A percentile compares a stretch with the other conserved stretches of the same genome.
These are phyloP conservation scores for Podila epigama DNA, from an alignment of 192 early-diverging fungal genomes.

Conservation along the genomic window DNA sequence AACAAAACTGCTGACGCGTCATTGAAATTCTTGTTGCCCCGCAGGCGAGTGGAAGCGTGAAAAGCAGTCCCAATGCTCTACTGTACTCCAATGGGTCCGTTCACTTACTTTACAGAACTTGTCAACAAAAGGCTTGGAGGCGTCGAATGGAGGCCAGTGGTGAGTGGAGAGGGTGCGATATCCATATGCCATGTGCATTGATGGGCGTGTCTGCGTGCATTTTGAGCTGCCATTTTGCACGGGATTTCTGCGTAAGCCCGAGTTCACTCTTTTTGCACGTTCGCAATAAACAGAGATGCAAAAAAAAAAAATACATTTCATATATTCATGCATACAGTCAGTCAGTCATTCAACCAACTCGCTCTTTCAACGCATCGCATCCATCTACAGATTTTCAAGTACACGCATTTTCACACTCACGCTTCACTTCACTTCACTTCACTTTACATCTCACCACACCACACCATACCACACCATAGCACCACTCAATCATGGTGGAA, in stretches of 20 bases:
- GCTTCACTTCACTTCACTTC: background rate
- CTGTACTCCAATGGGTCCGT: too few relatives aligned
- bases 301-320: background rate
- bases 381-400: too few relatives aligned
- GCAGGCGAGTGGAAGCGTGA: too few relatives aligned
- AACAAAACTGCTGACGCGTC: background rate
- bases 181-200: background rate
- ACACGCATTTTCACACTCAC: too few relatives aligned
- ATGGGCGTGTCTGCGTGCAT: background rate
- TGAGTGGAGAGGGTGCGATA: background rate
- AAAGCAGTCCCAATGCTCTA: too few relatives aligned
- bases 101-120: too few relatives aligned
- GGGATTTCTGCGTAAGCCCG: too few relatives aligned
- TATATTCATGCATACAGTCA: background rate
- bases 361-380: too few relatives aligned
- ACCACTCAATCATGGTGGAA: background rate
- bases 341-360: constrained; percentile 1
- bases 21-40: too few relatives aligned
- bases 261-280: too few relatives aligned
- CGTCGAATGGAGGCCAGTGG: background rate
- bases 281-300: background rate
- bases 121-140: too few relatives aligned
- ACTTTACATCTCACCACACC: background rate
- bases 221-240: too few relatives aligned
- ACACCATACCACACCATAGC: background rate